Evolutionary conservation across 805 yeast species (phyloP), one percentile per base, ranked within the genome.

Genomic region (Pichia thaimueangensis): DNA sequence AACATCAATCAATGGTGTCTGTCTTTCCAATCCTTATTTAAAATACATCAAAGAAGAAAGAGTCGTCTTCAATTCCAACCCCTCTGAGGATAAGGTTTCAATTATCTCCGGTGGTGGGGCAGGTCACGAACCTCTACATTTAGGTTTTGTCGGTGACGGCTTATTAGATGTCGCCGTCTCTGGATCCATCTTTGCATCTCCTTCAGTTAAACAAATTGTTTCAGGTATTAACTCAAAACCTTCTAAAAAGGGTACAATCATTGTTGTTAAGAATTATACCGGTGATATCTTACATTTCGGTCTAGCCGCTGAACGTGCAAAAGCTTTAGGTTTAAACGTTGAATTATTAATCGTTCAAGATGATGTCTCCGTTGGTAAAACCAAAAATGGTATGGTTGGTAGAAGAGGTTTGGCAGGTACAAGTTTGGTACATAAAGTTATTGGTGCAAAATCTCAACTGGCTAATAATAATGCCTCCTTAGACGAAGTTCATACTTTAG

Each of bases 211-310:
- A 55, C 97, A 89, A 63, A 85, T 89, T 52, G 68, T 69, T 59
- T 74, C 84, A 10, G 87, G 83, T 1, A 63, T 88, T 41, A 76
- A 77, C 50, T 81, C 87, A 11, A 62, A 60, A 25, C 70, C 71
- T 25, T 59, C 74, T 6, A 54, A 68, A 8, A 71, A 73, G 45
- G 96, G 96, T 23, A 80, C 86, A 6, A 63, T 89, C 41, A 66
- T 89, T 30, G 75, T 89, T 37, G 94, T 86, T 33, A 89, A 89
- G 64, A 89, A 91, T 64, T 89, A 89, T 64, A 89, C 97, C 4
- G 97, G 97, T 25, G 97, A 89, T 64, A 81, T 91, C 15, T 66
- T 89, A 42, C 96, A 89, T 63, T 89, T 91, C 63, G 96, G 96
- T 1, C 68, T 91, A 41, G 94, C 95, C 3, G 88, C 83, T 2